Conservation (phyloP, 495 filamentous ascomycete genomes). For the Trichoderma gamsii region DNA sequence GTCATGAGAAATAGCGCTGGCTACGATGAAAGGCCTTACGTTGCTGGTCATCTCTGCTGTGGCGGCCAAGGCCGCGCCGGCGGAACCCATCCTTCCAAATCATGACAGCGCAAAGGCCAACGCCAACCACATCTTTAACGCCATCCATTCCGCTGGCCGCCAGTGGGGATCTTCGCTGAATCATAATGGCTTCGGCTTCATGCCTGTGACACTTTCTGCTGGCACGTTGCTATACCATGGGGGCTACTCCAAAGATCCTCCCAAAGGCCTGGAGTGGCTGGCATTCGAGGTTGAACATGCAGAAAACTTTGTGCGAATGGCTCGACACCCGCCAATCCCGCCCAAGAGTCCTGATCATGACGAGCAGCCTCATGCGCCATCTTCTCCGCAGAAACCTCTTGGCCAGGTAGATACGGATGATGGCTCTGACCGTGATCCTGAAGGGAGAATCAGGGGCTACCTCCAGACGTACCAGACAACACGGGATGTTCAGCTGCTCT, state of each 20-base stretch:
- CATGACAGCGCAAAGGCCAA: slow-evolving; percentile 32
- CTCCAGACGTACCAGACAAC: slow-evolving; percentile 49
- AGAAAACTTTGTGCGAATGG: slow-evolving; percentile 44
- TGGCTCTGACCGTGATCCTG: slow-evolving; percentile 14
- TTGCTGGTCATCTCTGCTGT: not conserved
- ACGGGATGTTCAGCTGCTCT: slow-evolving; percentile 48
- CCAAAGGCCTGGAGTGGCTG: slow-evolving; percentile 57
- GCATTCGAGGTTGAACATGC: slow-evolving; percentile 68
- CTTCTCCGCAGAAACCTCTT: not conserved
- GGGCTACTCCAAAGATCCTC: slow-evolving; percentile 29
- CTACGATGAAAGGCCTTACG: not conserved
- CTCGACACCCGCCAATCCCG: not conserved
- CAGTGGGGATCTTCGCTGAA: slow-evolving; percentile 64
- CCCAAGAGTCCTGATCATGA: not conserved
- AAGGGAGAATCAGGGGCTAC: slow-evolving; percentile 34
- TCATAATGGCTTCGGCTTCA: slow-evolving; percentile 65
- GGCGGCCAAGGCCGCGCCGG: not conserved
- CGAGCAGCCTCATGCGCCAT: not conserved
- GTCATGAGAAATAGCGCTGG: not conserved
- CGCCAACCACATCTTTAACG: slow-evolving; percentile 60
- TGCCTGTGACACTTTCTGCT: slow-evolving; percentile 50
- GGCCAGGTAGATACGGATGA: not conserved
- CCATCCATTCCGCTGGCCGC: slow-evolving; percentile 59
- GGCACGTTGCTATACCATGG: slow-evolving; percentile 62
- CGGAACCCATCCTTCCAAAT: not conserved